These are phyloP conservation scores for Botryotinia convoluta DNA, from an alignment of 2,329 filamentous ascomycete genomes.

Conservation along the genomic window DNA sequence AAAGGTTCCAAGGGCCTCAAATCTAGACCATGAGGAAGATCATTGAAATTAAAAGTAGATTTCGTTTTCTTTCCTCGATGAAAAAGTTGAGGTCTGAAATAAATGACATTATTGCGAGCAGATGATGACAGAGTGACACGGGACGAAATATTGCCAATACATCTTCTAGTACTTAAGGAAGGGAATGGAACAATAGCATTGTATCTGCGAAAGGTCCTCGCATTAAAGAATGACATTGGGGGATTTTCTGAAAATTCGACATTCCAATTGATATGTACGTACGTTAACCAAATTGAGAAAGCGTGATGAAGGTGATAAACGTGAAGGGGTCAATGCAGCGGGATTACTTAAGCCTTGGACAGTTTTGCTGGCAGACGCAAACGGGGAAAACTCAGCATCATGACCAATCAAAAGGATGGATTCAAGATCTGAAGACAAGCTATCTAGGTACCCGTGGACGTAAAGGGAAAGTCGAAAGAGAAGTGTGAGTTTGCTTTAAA, in stretches of 20 bases:
- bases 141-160: not conserved
- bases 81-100: not conserved
- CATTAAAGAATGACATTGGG: constrained; percentile 15
- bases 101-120: not conserved
- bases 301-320: not conserved
- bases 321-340: not conserved
- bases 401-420: not conserved
- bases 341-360: not conserved
- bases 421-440: too few species aligned
- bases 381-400: not conserved
- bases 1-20: constrained; percentile 35
- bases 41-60: constrained; percentile 53
- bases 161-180: not conserved
- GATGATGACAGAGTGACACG: not conserved
- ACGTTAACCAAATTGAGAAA: constrained; percentile 1
- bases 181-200: not conserved
- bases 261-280: not conserved
- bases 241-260: not conserved
- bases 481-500: too few species aligned
- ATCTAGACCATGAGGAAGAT: constrained; percentile 45
- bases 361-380: not conserved
- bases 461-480: not conserved
- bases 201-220: not conserved
- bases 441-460: too few species aligned
- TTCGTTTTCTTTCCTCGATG: constrained; percentile 54